Evolutionary conservation across 768 basidiomycete species (phyloP).

Genomic region (Russula sp.): DNA sequence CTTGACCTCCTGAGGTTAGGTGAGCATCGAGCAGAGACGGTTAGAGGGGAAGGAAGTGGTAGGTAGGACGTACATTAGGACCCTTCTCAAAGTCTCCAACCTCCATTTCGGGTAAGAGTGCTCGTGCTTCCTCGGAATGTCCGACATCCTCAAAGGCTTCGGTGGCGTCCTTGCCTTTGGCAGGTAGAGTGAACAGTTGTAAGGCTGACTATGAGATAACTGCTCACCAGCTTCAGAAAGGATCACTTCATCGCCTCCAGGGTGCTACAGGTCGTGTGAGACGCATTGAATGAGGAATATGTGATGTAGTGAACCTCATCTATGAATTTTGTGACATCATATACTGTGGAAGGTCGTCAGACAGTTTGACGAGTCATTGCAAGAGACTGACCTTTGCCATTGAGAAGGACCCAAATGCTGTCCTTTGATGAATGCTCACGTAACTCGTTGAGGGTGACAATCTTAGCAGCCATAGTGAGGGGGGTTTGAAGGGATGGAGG

Average conservation of each 20-base stretch:
- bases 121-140: slow-evolving; percentile 97
- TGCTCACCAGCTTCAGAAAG: slow-evolving; percentile 79
- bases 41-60: background rate
- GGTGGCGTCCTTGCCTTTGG: slow-evolving; percentile 84
- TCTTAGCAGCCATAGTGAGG: slow-evolving; percentile 36
- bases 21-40: background rate
- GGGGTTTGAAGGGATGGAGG: slow-evolving; percentile 1
- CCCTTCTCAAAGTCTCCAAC: slow-evolving; percentile 66
- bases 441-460: slow-evolving; percentile 67
- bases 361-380: slow-evolving; percentile 13
- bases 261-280: slow-evolving; percentile 51
- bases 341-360: slow-evolving; percentile 48
- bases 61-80: slow-evolving; percentile 28
- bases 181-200: slow-evolving; percentile 1
- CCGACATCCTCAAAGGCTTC: slow-evolving; percentile 99
- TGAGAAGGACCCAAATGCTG: slow-evolving; percentile 72
- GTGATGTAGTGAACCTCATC: slow-evolving; percentile 61
- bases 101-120: slow-evolving; percentile 87
- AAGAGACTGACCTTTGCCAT: slow-evolving; percentile 62
- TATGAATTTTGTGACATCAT: slow-evolving; percentile 88
- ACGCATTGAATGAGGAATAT: background rate
- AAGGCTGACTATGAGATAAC: background rate
- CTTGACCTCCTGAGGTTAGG: slow-evolving; percentile 5
- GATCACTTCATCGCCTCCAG: slow-evolving; percentile 97
- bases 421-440: slow-evolving; percentile 69